Evolutionary conservation across 2,329 filamentous ascomycete genomes (phyloP), one percentile per base, ranked within the genome.

Genomic region (Pseudohalonectria lignicola): DNA sequence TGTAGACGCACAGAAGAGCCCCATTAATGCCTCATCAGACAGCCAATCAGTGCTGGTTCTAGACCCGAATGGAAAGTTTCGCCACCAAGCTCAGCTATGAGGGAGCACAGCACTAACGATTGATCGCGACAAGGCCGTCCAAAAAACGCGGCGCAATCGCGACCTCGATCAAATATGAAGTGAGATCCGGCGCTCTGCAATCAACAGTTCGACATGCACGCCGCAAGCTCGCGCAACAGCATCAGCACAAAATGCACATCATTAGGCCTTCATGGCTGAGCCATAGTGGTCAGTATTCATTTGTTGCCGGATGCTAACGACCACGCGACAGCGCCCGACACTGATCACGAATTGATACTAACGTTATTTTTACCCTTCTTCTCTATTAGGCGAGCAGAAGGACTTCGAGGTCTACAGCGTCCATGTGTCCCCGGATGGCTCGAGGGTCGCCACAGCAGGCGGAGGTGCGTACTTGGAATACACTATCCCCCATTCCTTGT

Each of bases 341-440:
- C 30, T 11, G 30, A 15, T 13, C 30, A 7, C 19, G 13, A 4
- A 31, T 31, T n/a, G n/a, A n/a, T n/a, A 35, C 34, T 35, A 15
- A 35, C 21, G 4, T 21, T 35, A 25, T 28, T n/a, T 17, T 28
- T 16, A n/a, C 18, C 31, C 8, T 15, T n/a, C n/a, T n/a, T n/a
- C n/a, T n/a, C n/a, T n/a, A n/a, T n/a, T 43, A 86, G 83, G 90
- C 57, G 92, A 98, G 67, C 86, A 94, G 59, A 96, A 95, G 57
- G 88, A 96, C 58, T 94, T 93, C 56, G 92, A 98, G 63, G 90
- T 96, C 48, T 98, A 96, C 67, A 94, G 86, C 64, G 96, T 90
- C 60, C 86, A 96, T 69, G 79, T 98, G 47, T 98, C 92, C 20
- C 86, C 92, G 12, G 92, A 98, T 64, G 92, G 90, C 48, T 82